These are phyloP conservation scores for Chaetomiaceae sp. DNA, from an alignment of 2,329 filamentous ascomycete species.

Conservation along the genomic window DNA sequence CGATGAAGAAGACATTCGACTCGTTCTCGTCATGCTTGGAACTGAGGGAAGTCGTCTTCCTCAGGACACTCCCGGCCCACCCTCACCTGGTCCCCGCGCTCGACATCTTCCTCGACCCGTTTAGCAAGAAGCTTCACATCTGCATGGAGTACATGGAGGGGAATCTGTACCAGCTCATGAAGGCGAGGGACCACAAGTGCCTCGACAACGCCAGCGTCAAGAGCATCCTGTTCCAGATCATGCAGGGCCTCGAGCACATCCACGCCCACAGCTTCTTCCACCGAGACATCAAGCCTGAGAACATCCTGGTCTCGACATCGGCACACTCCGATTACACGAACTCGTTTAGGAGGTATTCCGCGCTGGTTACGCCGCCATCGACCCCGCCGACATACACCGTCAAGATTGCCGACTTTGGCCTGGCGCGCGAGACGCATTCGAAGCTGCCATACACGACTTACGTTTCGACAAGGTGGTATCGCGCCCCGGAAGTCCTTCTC, in stretches of 20 bases:
- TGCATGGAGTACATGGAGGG: slow-evolving; percentile 99
- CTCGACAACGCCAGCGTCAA: slow-evolving; percentile 90
- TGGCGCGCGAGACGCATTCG: slow-evolving; percentile 95
- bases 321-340: slow-evolving; percentile 75
- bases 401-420: slow-evolving; percentile 96
- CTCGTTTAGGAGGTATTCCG: slow-evolving; percentile 88
- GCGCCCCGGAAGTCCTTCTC: slow-evolving; percentile 88
- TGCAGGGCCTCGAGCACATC: slow-evolving; percentile 93
- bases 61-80: slow-evolving; percentile 82
- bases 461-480: slow-evolving; percentile 97
- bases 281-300: slow-evolving; percentile 98
- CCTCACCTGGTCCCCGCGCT: slow-evolving; percentile 92
- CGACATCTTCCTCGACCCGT: slow-evolving; percentile 96
- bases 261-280: slow-evolving; percentile 98
- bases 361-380: slow-evolving; percentile 88
- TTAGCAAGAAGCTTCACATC: slow-evolving; percentile 94
- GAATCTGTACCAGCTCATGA: slow-evolving; percentile 98
- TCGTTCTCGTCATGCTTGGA: slow-evolving; percentile 87
- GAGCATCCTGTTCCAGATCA: slow-evolving; percentile 95
- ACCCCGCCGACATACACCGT: slow-evolving; percentile 92
- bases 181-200: slow-evolving; percentile 90
- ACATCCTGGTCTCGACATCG: slow-evolving; percentile 93
- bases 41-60: slow-evolving; percentile 92
- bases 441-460: slow-evolving; percentile 97
- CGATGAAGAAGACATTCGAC: slow-evolving; percentile 99